Percentiles rank a stretch among this genome's conserved stretches.
These are phyloP conservation scores for Lactarius evosmus DNA, from an alignment of 768 basidiomycete species.

Conservation along the genomic window DNA sequence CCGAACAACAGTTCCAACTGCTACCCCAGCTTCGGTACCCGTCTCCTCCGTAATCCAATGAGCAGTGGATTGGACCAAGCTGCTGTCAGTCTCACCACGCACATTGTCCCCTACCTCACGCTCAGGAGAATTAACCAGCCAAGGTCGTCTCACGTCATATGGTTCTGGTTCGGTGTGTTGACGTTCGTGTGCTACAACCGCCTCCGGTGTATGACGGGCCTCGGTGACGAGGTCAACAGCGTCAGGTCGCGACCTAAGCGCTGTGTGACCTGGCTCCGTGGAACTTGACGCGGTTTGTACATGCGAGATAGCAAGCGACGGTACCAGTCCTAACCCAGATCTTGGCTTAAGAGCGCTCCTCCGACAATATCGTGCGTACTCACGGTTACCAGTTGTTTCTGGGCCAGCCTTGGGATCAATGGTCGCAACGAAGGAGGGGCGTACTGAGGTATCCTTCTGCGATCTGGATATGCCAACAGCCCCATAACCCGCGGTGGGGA, in stretches of 20 bases:
- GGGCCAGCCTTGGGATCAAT: conserved; percentile 51
- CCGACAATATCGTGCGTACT: conserved; percentile 48
- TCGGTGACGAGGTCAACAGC: conserved; percentile 90
- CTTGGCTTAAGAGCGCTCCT: conserved; percentile 33
- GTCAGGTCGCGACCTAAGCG: conserved; percentile 43
- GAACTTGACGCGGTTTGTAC: background rate
- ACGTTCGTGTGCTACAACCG: conserved; percentile 51
- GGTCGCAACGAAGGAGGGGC: conserved; percentile 27
- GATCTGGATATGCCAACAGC: conserved; percentile 38
- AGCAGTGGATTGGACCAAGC: conserved; percentile 4
- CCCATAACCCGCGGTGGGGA: conserved; percentile 51
- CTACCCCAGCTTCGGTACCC: conserved; percentile 10
- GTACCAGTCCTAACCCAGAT: conserved; percentile 28
- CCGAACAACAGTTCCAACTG: conserved; percentile 30
- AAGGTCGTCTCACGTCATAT: conserved; percentile 40
- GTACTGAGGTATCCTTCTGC: conserved; percentile 18
- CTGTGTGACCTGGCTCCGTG: background rate
- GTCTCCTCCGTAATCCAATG: background rate
- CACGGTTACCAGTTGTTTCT: conserved; percentile 34
- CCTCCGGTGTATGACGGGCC: conserved; percentile 52
- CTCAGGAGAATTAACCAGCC: conserved; percentile 44
- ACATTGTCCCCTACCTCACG: conserved; percentile 39
- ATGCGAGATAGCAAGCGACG: conserved; percentile 18
- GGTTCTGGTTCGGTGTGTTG: conserved; percentile 59
- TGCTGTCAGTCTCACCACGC: conserved; percentile 19